Evolutionary conservation across 2,329 filamentous ascomycete species (phyloP).

Genomic region (Cadophora luteo-olivacea): DNA sequence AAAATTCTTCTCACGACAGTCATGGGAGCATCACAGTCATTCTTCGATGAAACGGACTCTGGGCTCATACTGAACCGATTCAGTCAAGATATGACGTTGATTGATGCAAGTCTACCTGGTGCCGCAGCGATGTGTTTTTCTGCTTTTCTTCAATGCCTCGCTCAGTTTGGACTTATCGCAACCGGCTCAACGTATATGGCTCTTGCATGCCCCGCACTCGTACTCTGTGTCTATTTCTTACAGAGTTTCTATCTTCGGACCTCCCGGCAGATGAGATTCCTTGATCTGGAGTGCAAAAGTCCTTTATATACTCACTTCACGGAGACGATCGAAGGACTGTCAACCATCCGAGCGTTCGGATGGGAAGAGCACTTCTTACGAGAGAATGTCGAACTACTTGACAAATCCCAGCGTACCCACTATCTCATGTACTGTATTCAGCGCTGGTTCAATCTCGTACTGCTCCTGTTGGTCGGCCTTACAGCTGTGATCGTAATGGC

Average conservation of each 20-base stretch:
- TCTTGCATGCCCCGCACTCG: conserved; percentile 16
- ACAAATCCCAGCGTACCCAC: conserved; percentile 61
- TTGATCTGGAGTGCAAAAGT: conserved; percentile 54
- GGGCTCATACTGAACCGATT: conserved; percentile 34
- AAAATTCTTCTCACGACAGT: background rate
- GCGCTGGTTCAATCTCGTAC: conserved; percentile 58
- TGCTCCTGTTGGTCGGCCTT: conserved; percentile 30
- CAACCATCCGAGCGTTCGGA: conserved; percentile 48
- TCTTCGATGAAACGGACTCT: conserved; percentile 9
- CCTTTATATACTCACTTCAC: conserved; percentile 57
- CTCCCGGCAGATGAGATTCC: conserved; percentile 55
- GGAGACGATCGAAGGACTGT: conserved; percentile 53
- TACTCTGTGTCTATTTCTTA: conserved; percentile 24
- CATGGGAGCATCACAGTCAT: conserved; percentile 5
- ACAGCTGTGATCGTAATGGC: conserved; percentile 44
- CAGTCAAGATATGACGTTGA: conserved; percentile 40
- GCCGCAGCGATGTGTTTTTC: conserved; percentile 20
- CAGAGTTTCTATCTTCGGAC: conserved; percentile 56
- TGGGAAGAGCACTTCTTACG: conserved; percentile 51
- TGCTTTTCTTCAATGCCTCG: conserved; percentile 18
- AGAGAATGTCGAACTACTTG: conserved; percentile 55
- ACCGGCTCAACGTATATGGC: conserved; percentile 41
- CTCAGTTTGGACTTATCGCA: conserved; percentile 42
- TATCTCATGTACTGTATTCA: conserved; percentile 64
- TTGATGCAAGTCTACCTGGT: conserved; percentile 41